Conservation (phyloP, 1,284 basidiomycete species). For the Lignosus rhinocerotis region DNA sequence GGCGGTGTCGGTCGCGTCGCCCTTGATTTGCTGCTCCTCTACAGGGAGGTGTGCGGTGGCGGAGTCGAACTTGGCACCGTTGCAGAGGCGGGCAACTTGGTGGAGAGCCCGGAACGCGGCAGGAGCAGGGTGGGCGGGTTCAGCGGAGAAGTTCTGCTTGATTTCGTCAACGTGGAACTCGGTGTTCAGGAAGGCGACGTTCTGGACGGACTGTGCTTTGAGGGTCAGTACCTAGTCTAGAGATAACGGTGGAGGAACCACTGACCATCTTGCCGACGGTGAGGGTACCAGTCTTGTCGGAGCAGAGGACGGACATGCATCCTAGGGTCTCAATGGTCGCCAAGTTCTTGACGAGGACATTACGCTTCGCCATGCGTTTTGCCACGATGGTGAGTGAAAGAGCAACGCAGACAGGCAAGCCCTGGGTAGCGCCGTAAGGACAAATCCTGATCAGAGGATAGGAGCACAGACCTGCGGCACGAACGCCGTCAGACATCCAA, state of each 20-base stretch:
- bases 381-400: conserved; percentile 54
- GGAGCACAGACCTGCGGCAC: conserved; percentile 42
- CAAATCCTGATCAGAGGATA: background rate
- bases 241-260: background rate
- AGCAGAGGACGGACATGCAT: conserved; percentile 47
- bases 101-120: conserved; percentile 37
- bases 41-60: conserved; percentile 39
- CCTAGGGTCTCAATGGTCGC: conserved; percentile 64
- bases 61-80: conserved; percentile 58
- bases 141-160: conserved; percentile 25
- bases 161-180: conserved; percentile 33
- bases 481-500: conserved; percentile 50
- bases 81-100: conserved; percentile 57
- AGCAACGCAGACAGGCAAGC: conserved; percentile 51
- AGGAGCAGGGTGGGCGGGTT: conserved; percentile 17
- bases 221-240: background rate
- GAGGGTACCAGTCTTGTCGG: conserved; percentile 30
- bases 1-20: conserved; percentile 67
- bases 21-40: conserved; percentile 50
- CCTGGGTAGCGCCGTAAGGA: conserved; percentile 30
- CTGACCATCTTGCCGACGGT: conserved; percentile 31
- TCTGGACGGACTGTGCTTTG: conserved; percentile 39
- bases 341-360: conserved; percentile 60
- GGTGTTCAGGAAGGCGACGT: conserved; percentile 43
- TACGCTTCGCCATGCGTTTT: conserved; percentile 49